A percentile compares a stretch with the other conserved stretches of the same genome.
Evolutionary conservation across 805 yeast species (phyloP).

Genomic region (Kodamaea kakaduensis): DNA sequence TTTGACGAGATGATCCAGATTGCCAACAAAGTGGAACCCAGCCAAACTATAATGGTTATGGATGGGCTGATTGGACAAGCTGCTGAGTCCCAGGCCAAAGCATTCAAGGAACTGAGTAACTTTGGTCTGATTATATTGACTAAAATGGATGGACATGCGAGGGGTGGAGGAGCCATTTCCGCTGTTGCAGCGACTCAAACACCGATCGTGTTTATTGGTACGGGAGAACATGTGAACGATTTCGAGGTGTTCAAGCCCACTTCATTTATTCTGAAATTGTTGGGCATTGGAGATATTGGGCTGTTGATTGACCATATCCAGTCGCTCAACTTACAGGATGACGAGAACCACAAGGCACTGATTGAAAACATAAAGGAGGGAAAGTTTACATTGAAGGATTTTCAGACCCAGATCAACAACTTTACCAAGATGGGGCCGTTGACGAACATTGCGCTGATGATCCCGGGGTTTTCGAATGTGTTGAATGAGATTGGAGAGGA

Average conservation of each 20-base stretch:
- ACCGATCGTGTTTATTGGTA: constrained; percentile 94
- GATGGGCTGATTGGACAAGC: constrained; percentile 99
- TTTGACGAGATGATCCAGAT: constrained; percentile 95
- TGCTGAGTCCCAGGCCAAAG: constrained; percentile 90
- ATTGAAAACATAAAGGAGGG: constrained; percentile 94
- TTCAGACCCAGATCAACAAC: constrained; percentile 92
- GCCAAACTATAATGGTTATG: constrained; percentile 94
- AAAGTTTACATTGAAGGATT: constrained; percentile 84
- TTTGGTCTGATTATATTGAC: constrained; percentile 95
- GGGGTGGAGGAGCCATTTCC: constrained; percentile 99
- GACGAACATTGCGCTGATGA: constrained; percentile 90
- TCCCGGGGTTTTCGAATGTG: constrained; percentile 84
- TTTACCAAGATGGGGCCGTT: constrained; percentile 96
- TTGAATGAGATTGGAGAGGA: constrained; percentile 88
- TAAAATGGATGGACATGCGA: constrained; percentile 98
- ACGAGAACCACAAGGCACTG: constrained; percentile 77
- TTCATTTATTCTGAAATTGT: constrained; percentile 81
- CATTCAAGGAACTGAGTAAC: constrained; percentile 87
- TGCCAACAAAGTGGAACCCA: constrained; percentile 81
- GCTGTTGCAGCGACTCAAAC: constrained; percentile 97
- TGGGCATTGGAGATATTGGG: constrained; percentile 95
- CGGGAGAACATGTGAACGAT: constrained; percentile 95
- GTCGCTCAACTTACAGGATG: constrained; percentile 63
- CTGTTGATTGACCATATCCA: constrained; percentile 92
- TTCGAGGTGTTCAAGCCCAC: constrained; percentile 87